Conservation (phyloP, 2,329 filamentous ascomycete species). For the Fusarium decemcellulare region DNA sequence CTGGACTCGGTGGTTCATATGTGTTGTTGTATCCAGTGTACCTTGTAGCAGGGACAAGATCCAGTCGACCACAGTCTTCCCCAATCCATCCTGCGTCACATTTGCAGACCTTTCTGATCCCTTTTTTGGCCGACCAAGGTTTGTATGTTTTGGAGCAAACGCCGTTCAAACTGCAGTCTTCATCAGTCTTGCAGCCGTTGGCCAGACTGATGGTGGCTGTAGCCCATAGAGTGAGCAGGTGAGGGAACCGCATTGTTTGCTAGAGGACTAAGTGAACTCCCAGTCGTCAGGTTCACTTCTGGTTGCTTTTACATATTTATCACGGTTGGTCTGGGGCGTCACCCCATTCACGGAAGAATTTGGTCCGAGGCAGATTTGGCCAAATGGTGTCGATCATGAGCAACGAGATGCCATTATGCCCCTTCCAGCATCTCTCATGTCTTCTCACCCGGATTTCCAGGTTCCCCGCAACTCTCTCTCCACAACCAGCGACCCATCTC, state of each 20-base stretch:
- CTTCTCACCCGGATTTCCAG: not conserved
- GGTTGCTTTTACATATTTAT: too few species aligned
- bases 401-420: not conserved
- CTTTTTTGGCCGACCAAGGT: not conserved
- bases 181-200: slow-evolving; percentile 37
- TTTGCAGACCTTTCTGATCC: slow-evolving; percentile 22
- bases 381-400: not conserved
- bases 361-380: not conserved
- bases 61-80: slow-evolving; percentile 59
- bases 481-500: not conserved
- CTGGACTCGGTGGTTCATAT: slow-evolving; percentile 50
- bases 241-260: not conserved
- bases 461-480: slow-evolving; percentile 13
- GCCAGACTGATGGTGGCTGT: fast-evolving
- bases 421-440: not conserved
- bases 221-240: not conserved
- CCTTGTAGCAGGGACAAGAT: slow-evolving; percentile 57
- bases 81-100: slow-evolving; percentile 61
- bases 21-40: slow-evolving; percentile 63
- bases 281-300: not conserved
- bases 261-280: fast-evolving
- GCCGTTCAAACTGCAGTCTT: slow-evolving; percentile 51
- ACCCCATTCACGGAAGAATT: too few species aligned
- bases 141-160: slow-evolving; percentile 32
- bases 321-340: too few species aligned